These are phyloP conservation scores for Adansonia gregorii DNA, from an alignment of 441 rosid species.

Conservation along the genomic window DNA sequence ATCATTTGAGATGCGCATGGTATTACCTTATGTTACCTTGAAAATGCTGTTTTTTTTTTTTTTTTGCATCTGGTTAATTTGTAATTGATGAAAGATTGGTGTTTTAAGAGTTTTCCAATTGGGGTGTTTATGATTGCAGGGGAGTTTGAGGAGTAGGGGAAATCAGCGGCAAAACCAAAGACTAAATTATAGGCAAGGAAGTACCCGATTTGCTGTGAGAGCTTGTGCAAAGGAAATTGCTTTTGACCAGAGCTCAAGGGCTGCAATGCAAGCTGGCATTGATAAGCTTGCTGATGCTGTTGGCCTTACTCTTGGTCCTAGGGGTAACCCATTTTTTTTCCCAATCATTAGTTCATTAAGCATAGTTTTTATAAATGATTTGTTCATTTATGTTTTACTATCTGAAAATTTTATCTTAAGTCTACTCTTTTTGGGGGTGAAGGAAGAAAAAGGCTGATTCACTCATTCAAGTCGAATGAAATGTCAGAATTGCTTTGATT, in stretches of 20 bases:
- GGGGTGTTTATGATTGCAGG: constrained; percentile 34
- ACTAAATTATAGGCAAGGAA: constrained; percentile 53
- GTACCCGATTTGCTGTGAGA: constrained; percentile 65
- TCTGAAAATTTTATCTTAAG: background rate
- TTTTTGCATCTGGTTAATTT: background rate
- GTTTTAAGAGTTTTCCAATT: background rate
- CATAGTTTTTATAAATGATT: background rate
- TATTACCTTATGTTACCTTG: background rate
- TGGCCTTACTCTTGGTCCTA: constrained; percentile 95
- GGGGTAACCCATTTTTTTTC: constrained; percentile 53
- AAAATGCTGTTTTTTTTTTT: background rate
- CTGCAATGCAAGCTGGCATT: constrained; percentile 87
- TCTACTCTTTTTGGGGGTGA: background rate
- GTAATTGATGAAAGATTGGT: background rate
- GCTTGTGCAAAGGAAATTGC: constrained; percentile 88
- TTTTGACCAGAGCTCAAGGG: constrained; percentile 82
- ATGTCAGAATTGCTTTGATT: background rate
- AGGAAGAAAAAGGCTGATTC: background rate
- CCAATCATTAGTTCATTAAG: too few relatives aligned
- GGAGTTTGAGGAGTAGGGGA: constrained; percentile 54
- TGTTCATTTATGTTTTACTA: background rate
- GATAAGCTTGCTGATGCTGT: constrained; percentile 95
- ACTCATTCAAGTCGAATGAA: background rate
- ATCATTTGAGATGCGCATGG: background rate
- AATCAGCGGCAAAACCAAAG: constrained; percentile 55